phyloP scores from a whole-genome alignment of 108 stramenopile species.

The Stephanodiscus minutulus region DNA sequence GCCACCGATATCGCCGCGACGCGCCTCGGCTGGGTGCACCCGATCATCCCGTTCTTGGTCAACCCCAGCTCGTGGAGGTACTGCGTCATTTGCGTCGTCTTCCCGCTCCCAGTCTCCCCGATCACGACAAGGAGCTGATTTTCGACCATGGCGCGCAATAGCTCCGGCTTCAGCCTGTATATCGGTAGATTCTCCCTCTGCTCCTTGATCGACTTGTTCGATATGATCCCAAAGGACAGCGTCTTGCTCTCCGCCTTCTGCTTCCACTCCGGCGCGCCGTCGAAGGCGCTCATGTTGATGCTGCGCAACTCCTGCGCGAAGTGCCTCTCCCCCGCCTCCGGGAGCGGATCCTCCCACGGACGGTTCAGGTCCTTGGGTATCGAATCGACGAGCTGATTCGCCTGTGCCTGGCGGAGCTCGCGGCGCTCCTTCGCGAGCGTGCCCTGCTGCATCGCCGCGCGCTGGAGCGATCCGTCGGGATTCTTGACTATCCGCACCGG shows the following conservation, averaged over 20 bases:
- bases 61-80: constrained; percentile 96
- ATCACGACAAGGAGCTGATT: constrained; percentile 97
- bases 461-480: constrained; percentile 96
- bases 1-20: constrained; percentile 98
- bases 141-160: constrained; percentile 76
- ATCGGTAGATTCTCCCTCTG: constrained; percentile 96
- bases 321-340: constrained; percentile 95
- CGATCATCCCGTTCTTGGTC: constrained; percentile 91
- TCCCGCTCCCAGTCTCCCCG: constrained; percentile 96
- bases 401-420: constrained; percentile 95
- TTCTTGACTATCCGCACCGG: constrained; percentile 96
- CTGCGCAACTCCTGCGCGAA: constrained; percentile 96
- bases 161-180: constrained; percentile 79
- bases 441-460: constrained; percentile 95
- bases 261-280: constrained; percentile 98
- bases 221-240: constrained; percentile 92
- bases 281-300: constrained; percentile 89
- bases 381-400: constrained; percentile 94
- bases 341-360: constrained; percentile 98
- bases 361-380: constrained; percentile 98
- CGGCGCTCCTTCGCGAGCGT: constrained; percentile 95
- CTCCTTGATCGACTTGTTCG: constrained; percentile 92
- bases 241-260: constrained; percentile 94
- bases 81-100: constrained; percentile 99
- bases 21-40: constrained; percentile 98